A percentile compares a stretch with the other conserved stretches of the same genome.
Evolutionary conservation across 1,284 basidiomycete species (phyloP).

Genomic region (Puccinia coronata): DNA sequence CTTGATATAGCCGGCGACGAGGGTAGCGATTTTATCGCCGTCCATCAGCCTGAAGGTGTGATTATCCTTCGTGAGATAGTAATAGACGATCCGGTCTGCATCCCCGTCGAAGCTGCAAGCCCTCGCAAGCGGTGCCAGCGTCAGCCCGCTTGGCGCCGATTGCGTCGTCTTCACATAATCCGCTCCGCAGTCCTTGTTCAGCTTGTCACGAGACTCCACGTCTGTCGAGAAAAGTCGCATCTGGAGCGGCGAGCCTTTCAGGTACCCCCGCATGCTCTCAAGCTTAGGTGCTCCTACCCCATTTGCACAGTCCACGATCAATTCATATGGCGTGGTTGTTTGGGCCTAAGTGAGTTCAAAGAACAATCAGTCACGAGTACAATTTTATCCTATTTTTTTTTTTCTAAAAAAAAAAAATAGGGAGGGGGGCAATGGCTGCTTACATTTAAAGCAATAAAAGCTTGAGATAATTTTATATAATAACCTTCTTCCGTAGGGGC

Average conservation of each 20-base stretch:
- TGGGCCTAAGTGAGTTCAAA: conserved; percentile 39
- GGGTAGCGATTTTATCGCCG: conserved; percentile 95
- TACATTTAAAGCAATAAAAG: conserved; percentile 85
- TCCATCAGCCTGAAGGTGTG: conserved; percentile 92
- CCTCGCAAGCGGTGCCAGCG: conserved; percentile 73
- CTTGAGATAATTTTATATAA: conserved; percentile 76
- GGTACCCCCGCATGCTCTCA: conserved; percentile 58
- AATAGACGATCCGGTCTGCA: conserved; percentile 95
- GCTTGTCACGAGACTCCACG: conserved; percentile 68
- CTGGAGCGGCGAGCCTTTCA: conserved; percentile 59
- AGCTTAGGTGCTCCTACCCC: conserved; percentile 84
- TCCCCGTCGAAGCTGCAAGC: conserved; percentile 95
- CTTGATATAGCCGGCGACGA: conserved; percentile 89
- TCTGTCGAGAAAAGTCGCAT: conserved; percentile 65
- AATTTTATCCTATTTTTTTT: no score
- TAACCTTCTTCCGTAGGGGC: conserved; percentile 83
- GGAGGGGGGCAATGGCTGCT: conserved; percentile 56
- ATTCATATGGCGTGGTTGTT: conserved; percentile 62
- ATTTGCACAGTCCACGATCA: conserved; percentile 94
- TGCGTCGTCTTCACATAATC: conserved; percentile 96
- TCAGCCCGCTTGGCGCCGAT: conserved; percentile 73
- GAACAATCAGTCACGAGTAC: conserved; percentile 1
- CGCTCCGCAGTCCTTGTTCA: conserved; percentile 66
- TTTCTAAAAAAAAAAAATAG: no score
- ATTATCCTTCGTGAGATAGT: conserved; percentile 70